Percentiles rank a stretch among this genome's conserved stretches.
Evolutionary conservation across 2,329 filamentous ascomycete species (phyloP).

Genomic region (Aspergillus quadricinctus): DNA sequence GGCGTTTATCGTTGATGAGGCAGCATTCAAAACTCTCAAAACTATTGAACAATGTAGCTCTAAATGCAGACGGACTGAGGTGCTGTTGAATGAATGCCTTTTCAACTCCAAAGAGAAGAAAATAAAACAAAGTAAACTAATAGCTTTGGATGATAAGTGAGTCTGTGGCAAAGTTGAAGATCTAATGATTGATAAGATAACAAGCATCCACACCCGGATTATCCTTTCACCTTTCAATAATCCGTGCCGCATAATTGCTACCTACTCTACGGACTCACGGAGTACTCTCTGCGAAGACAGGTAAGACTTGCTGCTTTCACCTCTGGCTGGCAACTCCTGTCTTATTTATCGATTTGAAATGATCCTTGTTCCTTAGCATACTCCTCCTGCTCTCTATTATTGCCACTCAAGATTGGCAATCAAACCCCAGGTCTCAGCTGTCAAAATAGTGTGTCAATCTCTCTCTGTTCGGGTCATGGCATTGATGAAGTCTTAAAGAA

Average conservation of each 20-base stretch:
- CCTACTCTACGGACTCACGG: neutral
- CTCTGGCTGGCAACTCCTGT: neutral
- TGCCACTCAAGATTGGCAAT: neutral
- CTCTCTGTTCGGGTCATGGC: slow-evolving; percentile 10
- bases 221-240: neutral
- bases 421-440: neutral
- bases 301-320: neutral
- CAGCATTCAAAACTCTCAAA: neutral
- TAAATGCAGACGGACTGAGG: too few species aligned
- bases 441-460: neutral
- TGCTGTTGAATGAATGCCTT: neutral
- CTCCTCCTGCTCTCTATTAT: neutral
- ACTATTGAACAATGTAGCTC: neutral
- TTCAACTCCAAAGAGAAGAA: neutral
- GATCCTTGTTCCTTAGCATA: neutral
- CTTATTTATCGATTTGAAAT: neutral
- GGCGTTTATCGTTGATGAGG: neutral
- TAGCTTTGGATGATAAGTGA: neutral
- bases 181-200: slow-evolving; percentile 20
- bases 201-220: neutral
- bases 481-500: neutral
- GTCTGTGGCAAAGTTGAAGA: neutral
- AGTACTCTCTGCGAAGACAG: neutral
- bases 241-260: neutral
- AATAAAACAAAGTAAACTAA: neutral